Evolutionary conservation across 2,329 filamentous ascomycete genomes (phyloP), one percentile per base, ranked within the genome.

Genomic region (Xylariales sp.): DNA sequence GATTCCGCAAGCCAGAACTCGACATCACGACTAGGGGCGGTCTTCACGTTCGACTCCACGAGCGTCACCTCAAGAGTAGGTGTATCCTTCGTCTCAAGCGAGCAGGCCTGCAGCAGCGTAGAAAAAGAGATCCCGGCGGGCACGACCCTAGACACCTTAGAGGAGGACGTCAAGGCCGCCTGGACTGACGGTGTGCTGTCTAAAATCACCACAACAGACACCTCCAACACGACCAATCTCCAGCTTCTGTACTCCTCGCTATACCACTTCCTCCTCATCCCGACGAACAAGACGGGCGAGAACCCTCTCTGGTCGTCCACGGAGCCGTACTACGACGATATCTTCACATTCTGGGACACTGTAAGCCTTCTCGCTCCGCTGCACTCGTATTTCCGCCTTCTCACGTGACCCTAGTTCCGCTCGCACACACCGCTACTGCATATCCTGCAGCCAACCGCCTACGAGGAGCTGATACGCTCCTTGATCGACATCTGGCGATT

Each of bases 271-370:
- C 86, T 89, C 66, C 77, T 92, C 10, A 85, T 92, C 43, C 90
- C 90, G 0, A 90, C 89, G 0, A 91, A 93, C 75, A 87, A 89
- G 69, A 92, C 90, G 0, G 90, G 89, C 0, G 91, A 93, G 75
- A 93, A 92, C 67, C 90, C 90, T 0, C 78, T 83, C 0, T 93
- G 90, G 90, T 75, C 80, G 1, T 89, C 87, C 1, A 72, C 75
- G 0, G 90, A 93, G 76, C 90, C 90, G 1, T 92, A 91, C 73
- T 93, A 91, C 73, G 88, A 91, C 66, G 90, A 93, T 66, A 87
- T 90, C 16, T 92, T 91, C 74, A 92, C 90, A 0, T 84, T 90
- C 28, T 93, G 91, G 90, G 86, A 88, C 66, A 55, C 81, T 61
- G 78, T 80, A 73, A 58, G 78, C 69, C 32, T 72, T 77, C 62